Conservation (phyloP, 306 rosid species). For the Boehmeria nivea region DNA sequence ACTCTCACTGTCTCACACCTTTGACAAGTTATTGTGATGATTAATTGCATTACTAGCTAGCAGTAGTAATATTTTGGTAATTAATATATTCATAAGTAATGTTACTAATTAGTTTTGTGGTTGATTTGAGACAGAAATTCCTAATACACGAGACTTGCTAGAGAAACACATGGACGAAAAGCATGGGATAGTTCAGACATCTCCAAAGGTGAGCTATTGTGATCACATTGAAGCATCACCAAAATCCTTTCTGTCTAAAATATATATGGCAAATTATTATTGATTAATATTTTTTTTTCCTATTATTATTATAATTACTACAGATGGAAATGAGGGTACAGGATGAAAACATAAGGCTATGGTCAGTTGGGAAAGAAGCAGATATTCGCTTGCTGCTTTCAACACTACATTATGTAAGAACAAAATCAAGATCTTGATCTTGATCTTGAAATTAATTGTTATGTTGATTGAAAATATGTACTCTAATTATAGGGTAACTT, state of each 20-base stretch:
- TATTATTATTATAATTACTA: too few species aligned
- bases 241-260: background rate
- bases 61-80: too few species aligned
- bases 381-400: slow-evolving; percentile 77
- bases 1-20: too few species aligned
- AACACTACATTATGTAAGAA: slow-evolving; percentile 63
- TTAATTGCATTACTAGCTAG: too few species aligned
- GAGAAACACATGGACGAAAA: slow-evolving; percentile 31
- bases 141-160: slow-evolving; percentile 28
- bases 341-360: slow-evolving; percentile 63
- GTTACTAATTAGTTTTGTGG: too few species aligned
- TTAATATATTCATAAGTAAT: too few species aligned
- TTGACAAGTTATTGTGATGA: background rate
- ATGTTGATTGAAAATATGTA: too few species aligned
- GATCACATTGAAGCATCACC: background rate
- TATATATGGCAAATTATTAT: too few species aligned
- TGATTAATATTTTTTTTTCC: background rate
- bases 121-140: slow-evolving; percentile 41
- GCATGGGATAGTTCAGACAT: slow-evolving; percentile 24
- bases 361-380: slow-evolving; percentile 83
- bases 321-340: slow-evolving; percentile 50
- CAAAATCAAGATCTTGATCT: too few species aligned
- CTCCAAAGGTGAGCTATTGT: slow-evolving; percentile 49
- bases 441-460: too few species aligned
- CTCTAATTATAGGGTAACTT: too few species aligned